Evolutionary conservation across 2,329 filamentous ascomycete species (phyloP).

Genomic region (Zarea fungicola): DNA sequence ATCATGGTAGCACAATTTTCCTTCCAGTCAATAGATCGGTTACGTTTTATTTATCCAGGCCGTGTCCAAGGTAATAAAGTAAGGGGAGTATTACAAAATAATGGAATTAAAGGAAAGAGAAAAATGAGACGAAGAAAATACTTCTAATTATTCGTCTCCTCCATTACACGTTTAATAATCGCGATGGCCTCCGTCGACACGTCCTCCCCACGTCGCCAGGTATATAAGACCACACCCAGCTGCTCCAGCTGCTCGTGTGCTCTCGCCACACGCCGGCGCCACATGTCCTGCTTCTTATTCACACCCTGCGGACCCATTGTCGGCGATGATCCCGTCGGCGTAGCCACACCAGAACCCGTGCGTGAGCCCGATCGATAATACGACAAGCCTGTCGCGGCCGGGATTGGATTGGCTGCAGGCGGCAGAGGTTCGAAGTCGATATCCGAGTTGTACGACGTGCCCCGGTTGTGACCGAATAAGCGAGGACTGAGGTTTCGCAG

Average conservation of each 20-base stretch:
- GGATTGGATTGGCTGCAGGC: conserved; percentile 21
- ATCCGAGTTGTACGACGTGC: conserved; percentile 32
- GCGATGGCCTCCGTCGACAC: conserved; percentile 60
- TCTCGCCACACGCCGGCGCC: conserved; percentile 61
- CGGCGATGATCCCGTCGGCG: conserved; percentile 32
- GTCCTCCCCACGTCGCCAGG: conserved; percentile 68
- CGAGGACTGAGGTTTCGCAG: conserved; percentile 28
- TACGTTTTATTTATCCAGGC: too few relatives aligned
- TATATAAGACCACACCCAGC: conserved; percentile 63
- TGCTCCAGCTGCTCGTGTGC: conserved; percentile 60
- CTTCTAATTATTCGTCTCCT: conserved; percentile 32
- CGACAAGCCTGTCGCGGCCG: conserved; percentile 18
- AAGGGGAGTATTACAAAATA: too few relatives aligned
- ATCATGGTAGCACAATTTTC: too few relatives aligned
- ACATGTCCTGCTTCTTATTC: conserved; percentile 69
- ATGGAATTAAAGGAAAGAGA: background rate
- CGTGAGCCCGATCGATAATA: conserved; percentile 24
- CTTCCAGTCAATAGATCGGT: too few relatives aligned
- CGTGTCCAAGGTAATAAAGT: too few relatives aligned
- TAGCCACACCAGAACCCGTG: conserved; percentile 26
- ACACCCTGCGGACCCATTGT: conserved; percentile 29
- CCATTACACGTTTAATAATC: conserved; percentile 54
- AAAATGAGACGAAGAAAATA: background rate
- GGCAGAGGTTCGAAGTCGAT: conserved; percentile 37
- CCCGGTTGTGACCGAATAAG: conserved; percentile 25